phyloP scores from a whole-genome alignment of 2,329 filamentous ascomycete species.

The Canariomyces notabilis region DNA sequence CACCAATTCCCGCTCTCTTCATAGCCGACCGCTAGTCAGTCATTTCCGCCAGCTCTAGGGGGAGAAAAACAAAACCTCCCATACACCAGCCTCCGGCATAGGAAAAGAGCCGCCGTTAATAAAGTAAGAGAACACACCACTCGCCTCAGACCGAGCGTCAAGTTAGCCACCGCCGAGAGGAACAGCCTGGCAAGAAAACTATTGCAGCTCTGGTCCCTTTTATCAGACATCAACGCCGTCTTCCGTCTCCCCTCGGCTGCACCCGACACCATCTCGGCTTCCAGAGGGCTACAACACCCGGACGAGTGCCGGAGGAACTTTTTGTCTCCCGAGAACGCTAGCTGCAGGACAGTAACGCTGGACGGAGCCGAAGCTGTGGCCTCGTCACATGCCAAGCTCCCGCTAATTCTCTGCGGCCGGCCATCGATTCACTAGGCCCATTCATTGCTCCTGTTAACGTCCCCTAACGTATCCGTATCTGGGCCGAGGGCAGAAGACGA shows the following conservation, averaged over 20 bases:
- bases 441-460: constrained; percentile 10
- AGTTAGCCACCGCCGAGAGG: no score
- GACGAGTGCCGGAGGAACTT: not conserved
- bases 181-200: no score
- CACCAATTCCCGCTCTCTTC: not conserved
- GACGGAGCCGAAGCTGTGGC: not conserved
- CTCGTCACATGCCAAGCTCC: constrained; percentile 23
- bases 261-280: not conserved
- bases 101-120: constrained; percentile 2
- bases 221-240: constrained; percentile 2
- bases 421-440: constrained; percentile 13
- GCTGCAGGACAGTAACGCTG: constrained; percentile 12
- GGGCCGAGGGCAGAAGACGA: constrained; percentile 10
- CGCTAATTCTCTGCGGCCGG: constrained; percentile 16
- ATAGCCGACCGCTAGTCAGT: constrained; percentile 15
- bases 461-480: constrained; percentile 3
- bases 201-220: no score
- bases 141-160: no score
- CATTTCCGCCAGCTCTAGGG: constrained; percentile 1
- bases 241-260: no score
- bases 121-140: no score
- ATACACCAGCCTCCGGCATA: not conserved
- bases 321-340: not conserved
- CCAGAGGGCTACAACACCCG: not conserved
- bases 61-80: not conserved